Evolutionary conservation across 2,329 filamentous ascomycete genomes (phyloP).

Genomic region (Colletotrichum filicis): DNA sequence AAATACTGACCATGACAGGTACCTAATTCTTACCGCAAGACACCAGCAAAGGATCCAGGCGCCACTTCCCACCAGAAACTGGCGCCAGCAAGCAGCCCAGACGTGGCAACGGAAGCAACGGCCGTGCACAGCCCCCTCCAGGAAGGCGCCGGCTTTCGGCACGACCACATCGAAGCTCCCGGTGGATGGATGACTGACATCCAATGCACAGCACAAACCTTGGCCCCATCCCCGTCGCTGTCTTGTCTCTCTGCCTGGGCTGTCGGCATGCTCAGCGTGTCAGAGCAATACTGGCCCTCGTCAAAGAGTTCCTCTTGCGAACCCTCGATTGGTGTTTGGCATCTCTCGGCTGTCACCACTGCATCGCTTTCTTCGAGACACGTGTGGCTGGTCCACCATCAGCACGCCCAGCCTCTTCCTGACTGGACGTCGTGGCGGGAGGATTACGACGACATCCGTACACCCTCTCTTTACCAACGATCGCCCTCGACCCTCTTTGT

Average conservation of each 20-base stretch:
- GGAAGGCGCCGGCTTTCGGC: constrained; percentile 16
- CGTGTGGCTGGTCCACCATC: not conserved
- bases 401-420: constrained; percentile 14
- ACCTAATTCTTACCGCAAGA: not conserved
- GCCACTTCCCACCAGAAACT: constrained; percentile 1
- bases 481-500: not conserved
- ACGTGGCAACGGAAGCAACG: constrained; percentile 24
- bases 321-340: not conserved
- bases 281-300: not conserved
- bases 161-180: not conserved
- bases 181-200: not conserved
- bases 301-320: not conserved
- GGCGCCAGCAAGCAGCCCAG: constrained; percentile 4
- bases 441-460: constrained; percentile 30
- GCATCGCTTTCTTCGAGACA: not conserved
- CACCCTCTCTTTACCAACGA: not conserved
- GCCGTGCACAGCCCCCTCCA: constrained; percentile 26
- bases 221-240: not conserved
- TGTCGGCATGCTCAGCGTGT: not conserved
- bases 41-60: not conserved
- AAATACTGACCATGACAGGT: not conserved
- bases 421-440: constrained; percentile 5
- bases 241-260: not conserved
- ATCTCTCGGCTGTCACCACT: not conserved
- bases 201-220: not conserved